Conservation (phyloP, 345 rosid species). For the Salix purpurea region DNA sequence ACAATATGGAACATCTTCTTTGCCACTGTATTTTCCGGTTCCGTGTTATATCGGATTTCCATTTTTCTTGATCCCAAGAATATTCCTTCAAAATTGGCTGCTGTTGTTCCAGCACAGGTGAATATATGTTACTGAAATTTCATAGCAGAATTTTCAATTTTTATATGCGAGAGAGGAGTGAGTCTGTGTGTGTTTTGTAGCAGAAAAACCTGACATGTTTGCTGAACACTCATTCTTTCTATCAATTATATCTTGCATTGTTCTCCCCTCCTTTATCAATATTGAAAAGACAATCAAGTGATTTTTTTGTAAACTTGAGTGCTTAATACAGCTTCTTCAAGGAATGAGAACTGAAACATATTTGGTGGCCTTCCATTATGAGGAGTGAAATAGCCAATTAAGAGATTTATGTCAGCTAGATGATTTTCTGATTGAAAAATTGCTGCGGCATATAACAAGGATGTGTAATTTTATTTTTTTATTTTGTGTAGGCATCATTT, state of each 20-base stretch:
- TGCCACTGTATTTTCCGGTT: constrained; percentile 90
- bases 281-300: neutral
- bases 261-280: neutral
- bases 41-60: constrained; percentile 55
- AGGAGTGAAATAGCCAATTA: neutral
- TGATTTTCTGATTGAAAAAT: neutral
- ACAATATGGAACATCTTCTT: constrained; percentile 90
- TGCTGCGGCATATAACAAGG: neutral
- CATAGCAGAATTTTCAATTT: neutral
- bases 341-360: neutral
- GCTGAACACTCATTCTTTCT: neutral
- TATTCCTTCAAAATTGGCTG: constrained; percentile 72
- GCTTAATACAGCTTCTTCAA: neutral
- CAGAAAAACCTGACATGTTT: neutral
- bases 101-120: constrained; percentile 93
- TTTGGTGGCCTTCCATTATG: neutral
- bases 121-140: constrained; percentile 6
- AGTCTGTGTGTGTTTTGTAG: neutral
- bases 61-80: constrained; percentile 66
- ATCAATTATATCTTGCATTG: neutral
- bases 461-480: neutral
- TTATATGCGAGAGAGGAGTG: neutral
- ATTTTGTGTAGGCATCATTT: constrained; percentile 69
- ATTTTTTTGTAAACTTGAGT: neutral
- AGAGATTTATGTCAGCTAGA: neutral